These are phyloP conservation scores for Fusarium zealandicum DNA, from an alignment of 2,329 filamentous ascomycete species.

Conservation along the genomic window DNA sequence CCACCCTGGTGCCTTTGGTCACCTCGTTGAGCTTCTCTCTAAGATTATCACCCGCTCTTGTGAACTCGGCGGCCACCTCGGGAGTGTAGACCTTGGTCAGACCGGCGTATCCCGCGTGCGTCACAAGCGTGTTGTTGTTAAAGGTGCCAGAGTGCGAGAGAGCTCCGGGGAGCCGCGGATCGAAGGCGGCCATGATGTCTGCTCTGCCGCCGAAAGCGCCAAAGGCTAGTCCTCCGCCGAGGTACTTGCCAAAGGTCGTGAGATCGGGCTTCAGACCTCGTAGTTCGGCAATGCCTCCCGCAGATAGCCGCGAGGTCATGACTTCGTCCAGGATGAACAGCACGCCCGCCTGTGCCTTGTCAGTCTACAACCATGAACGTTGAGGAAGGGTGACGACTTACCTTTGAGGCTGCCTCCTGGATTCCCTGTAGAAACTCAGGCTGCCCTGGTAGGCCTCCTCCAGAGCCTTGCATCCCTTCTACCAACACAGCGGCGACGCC, in stretches of 20 bases:
- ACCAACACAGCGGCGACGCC: constrained; percentile 69
- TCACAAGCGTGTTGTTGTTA: constrained; percentile 70
- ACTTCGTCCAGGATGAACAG: constrained; percentile 76
- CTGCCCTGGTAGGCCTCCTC: constrained; percentile 61
- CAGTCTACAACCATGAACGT: background rate
- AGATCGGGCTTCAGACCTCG: constrained; percentile 63
- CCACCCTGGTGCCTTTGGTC: constrained; percentile 47
- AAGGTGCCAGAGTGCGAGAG: constrained; percentile 69
- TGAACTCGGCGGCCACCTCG: constrained; percentile 44
- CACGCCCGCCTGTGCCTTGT: constrained; percentile 51
- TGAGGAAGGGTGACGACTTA: constrained; percentile 9
- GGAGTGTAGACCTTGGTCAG: constrained; percentile 48
- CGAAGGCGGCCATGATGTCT: constrained; percentile 66
- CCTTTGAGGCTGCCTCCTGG: constrained; percentile 54
- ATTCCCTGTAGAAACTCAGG: constrained; percentile 60
- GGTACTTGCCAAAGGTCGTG: constrained; percentile 70
- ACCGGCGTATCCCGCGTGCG: constrained; percentile 59
- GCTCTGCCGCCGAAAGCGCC: constrained; percentile 69
- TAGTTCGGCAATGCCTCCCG: constrained; percentile 56
- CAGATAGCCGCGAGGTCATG: constrained; percentile 67
- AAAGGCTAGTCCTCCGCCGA: constrained; percentile 71
- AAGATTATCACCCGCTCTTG: constrained; percentile 43
- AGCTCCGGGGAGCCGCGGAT: constrained; percentile 52
- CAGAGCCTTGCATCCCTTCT: constrained; percentile 71
- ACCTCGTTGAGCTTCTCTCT: constrained; percentile 42